Evolutionary conservation across 148 eudicot genomes (phyloP).

Genomic region (Chenopodium suecicum): DNA sequence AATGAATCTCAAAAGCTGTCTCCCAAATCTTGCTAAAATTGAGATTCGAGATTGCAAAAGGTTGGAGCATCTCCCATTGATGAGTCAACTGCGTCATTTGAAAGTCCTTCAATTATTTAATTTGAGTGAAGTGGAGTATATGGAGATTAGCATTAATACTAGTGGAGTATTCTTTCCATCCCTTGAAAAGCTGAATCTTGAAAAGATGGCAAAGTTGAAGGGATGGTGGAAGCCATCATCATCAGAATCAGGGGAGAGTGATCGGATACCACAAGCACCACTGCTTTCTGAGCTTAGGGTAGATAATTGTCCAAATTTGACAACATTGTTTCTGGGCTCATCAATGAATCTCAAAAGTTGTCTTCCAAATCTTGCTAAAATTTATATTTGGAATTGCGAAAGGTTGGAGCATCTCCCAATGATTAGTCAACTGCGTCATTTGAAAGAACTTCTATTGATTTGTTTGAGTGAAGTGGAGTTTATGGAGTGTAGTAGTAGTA

Average conservation of each 20-base stretch:
- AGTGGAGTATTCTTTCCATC: not conserved
- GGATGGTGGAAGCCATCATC: not conserved
- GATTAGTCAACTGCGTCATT: not conserved
- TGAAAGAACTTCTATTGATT: too few relatives aligned
- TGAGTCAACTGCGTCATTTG: not conserved
- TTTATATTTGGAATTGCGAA: accelerated
- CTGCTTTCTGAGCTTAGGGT: not conserved
- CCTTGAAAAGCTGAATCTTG: not conserved
- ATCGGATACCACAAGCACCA: too few relatives aligned
- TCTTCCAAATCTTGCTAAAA: not conserved
- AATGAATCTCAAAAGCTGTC: not conserved
- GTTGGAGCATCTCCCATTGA: not conserved
- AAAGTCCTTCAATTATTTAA: not conserved
- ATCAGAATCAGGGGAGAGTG: not conserved
- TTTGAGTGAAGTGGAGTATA: not conserved
- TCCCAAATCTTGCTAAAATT: not conserved
- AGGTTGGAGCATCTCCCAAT: not conserved
- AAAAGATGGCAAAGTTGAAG: not conserved
- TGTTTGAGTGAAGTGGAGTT: too few relatives aligned
- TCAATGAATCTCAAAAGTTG: not conserved
- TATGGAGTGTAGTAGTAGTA: not conserved
- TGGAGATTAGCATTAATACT: not conserved
- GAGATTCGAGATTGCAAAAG: accelerated
- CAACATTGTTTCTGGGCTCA: not conserved
- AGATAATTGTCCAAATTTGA: not conserved